Conservation (phyloP, 2,329 filamentous ascomycete genomes). For the Talaromyces sp. region DNA sequence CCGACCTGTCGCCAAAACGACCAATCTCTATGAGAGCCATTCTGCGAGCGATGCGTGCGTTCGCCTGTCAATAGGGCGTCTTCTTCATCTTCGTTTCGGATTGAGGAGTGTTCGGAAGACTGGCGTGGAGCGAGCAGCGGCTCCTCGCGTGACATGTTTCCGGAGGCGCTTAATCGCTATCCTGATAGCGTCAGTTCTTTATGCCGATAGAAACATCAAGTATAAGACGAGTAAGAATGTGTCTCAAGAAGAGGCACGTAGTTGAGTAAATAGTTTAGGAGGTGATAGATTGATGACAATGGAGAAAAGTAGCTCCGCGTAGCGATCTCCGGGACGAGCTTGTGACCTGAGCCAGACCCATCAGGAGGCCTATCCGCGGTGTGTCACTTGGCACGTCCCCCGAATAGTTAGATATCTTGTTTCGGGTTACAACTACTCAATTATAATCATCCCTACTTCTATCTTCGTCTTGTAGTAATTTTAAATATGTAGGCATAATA, state of each 20-base stretch:
- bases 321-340: not conserved
- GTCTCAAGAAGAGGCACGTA: not conserved
- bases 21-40: constrained; percentile 42
- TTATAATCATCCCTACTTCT: not conserved
- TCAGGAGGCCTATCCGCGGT: not conserved
- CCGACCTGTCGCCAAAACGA: constrained; percentile 68
- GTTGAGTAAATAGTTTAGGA: not conserved
- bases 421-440: too few species aligned
- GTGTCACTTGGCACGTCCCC: not conserved
- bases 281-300: not conserved
- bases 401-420: not conserved
- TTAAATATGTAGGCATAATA: not conserved
- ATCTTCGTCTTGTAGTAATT: not conserved
- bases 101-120: constrained; percentile 55
- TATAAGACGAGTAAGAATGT: not conserved
- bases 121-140: constrained; percentile 54
- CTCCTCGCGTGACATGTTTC: constrained; percentile 42
- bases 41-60: constrained; percentile 28
- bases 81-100: constrained; percentile 58
- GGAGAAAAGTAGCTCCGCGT: not conserved
- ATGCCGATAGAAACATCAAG: not conserved
- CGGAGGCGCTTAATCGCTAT: not conserved
- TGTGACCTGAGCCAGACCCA: not conserved
- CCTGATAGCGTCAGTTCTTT: not conserved
- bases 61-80: constrained; percentile 61